Conservation (phyloP, 2,329 filamentous ascomycete species). For the Bipolaris oryzae region DNA sequence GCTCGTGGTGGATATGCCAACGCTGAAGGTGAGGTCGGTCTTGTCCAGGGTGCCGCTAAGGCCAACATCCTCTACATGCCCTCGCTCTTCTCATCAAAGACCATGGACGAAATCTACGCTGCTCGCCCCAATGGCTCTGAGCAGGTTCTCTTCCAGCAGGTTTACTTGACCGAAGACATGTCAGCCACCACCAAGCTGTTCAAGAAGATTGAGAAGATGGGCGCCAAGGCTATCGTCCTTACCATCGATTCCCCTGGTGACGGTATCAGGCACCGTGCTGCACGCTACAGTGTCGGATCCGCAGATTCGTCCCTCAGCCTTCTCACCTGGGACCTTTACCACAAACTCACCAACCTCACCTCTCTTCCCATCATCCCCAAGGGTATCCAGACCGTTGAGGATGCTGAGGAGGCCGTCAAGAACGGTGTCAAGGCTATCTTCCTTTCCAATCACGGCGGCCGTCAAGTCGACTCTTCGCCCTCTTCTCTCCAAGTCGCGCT, state of each 20-base stretch:
- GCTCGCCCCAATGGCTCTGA: constrained; percentile 12
- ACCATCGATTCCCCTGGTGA: constrained; percentile 51
- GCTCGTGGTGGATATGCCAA: constrained; percentile 52
- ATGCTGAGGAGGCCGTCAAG: constrained; percentile 46
- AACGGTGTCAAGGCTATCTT: constrained; percentile 49
- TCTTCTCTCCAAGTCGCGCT: constrained; percentile 76
- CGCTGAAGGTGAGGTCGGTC: constrained; percentile 56
- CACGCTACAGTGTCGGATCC: constrained; percentile 40
- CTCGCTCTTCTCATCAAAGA: constrained; percentile 45
- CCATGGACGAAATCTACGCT: constrained; percentile 24
- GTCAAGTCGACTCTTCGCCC: constrained; percentile 58
- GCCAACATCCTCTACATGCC: constrained; percentile 59
- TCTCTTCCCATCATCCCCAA: constrained; percentile 49
- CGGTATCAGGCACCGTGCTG: constrained; percentile 47
- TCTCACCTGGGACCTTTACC: constrained; percentile 46
- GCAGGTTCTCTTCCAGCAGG: constrained; percentile 51
- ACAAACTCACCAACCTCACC: constrained; percentile 46
- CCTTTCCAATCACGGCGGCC: constrained; percentile 52
- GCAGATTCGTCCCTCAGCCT: constrained; percentile 39
- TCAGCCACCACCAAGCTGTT: constrained; percentile 42
- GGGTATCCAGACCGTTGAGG: constrained; percentile 50
- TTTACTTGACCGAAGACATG: constrained; percentile 46
- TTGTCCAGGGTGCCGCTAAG: constrained; percentile 58
- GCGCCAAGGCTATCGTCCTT: constrained; percentile 50
- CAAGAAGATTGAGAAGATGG: constrained; percentile 38